phyloP scores from a whole-genome alignment of 176 grass and related monocot genomes.

The Puccinellia tenuiflora region DNA sequence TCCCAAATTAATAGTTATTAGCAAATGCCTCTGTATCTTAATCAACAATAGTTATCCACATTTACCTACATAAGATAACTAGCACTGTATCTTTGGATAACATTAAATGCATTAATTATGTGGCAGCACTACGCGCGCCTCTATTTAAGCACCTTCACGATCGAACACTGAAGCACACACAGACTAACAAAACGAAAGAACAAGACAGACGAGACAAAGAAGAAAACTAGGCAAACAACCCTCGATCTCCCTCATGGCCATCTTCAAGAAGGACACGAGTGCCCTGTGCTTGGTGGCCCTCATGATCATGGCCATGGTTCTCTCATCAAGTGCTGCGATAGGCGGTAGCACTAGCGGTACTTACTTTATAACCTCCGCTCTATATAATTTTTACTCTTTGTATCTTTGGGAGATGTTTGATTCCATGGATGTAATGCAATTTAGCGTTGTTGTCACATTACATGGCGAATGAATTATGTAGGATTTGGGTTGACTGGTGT shows the following conservation, averaged over 20 bases:
- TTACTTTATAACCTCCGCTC: not conserved
- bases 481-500: not conserved
- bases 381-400: not conserved
- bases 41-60: too few relatives aligned
- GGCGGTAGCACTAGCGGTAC: not conserved
- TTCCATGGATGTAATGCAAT: not conserved
- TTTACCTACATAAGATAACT: too few relatives aligned
- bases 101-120: too few relatives aligned
- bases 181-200: not conserved
- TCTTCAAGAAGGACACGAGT: not conserved
- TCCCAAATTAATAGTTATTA: too few relatives aligned
- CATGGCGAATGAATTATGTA: not conserved
- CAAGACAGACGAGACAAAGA: not conserved
- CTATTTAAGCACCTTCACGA: not conserved
- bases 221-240: not conserved
- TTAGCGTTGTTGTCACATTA: not conserved
- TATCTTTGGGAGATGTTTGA: not conserved
- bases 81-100: too few relatives aligned
- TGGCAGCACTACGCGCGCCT: too few relatives aligned
- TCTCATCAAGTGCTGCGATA: not conserved
- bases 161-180: not conserved
- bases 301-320: not conserved
- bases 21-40: too few relatives aligned
- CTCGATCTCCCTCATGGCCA: not conserved
- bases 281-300: not conserved